phyloP scores from a whole-genome alignment of 805 yeast species.

The Lachancea thermotolerans region DNA sequence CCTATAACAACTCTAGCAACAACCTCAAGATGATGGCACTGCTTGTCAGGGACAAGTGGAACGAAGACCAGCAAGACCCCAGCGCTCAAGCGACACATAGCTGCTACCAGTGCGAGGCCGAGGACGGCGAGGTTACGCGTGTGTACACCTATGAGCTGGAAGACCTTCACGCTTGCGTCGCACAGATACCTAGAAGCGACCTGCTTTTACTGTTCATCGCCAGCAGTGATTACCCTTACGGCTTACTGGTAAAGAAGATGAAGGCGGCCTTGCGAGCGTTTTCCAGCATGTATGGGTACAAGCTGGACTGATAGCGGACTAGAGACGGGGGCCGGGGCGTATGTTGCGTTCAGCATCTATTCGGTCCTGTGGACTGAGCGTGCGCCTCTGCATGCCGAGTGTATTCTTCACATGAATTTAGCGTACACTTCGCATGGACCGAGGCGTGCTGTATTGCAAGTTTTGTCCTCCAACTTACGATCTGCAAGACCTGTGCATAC shows the following conservation, averaged over 20 bases:
- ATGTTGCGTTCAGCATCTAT: too few species aligned
- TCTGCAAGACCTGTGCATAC: too few species aligned
- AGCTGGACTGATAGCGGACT: conserved; percentile 13
- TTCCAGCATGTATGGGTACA: conserved; percentile 22
- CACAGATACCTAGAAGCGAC: conserved; percentile 27
- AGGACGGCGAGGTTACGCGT: conserved; percentile 11
- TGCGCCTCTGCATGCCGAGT: too few species aligned
- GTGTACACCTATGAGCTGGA: conserved; percentile 30
- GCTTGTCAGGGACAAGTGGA: conserved; percentile 30
- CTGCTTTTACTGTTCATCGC: conserved; percentile 25
- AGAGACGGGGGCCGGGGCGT: too few species aligned
- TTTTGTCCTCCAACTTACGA: too few species aligned
- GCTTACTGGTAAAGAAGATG: conserved; percentile 27
- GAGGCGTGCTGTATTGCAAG: too few species aligned
- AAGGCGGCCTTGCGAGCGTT: conserved; percentile 20
- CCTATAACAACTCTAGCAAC: conserved; percentile 17
- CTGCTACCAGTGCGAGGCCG: conserved; percentile 12
- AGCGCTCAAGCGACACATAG: conserved; percentile 11
- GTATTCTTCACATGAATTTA: too few species aligned
- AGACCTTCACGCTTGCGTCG: conserved; percentile 26
- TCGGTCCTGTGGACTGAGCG: background rate
- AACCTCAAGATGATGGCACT: conserved; percentile 30
- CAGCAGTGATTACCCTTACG: conserved; percentile 24
- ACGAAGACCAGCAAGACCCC: conserved; percentile 21
- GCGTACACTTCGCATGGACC: too few species aligned